Evolutionary conservation across 2,329 filamentous ascomycete genomes (phyloP), one percentile per base, ranked within the genome.

Genomic region (Penicillium janthinellum): DNA sequence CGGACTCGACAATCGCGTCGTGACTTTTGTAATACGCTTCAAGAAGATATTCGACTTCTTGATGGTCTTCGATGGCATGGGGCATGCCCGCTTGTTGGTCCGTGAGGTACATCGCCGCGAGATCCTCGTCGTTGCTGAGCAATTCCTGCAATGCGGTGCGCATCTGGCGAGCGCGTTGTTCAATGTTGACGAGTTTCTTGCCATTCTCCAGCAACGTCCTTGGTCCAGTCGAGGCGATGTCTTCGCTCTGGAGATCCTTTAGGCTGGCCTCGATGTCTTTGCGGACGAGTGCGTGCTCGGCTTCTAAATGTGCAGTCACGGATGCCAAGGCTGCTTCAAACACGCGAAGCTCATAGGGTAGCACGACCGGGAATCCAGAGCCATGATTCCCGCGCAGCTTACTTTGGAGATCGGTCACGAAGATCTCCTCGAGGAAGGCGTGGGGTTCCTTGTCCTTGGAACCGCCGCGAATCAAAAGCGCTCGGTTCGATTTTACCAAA

Each of bases 21-120:
- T 67, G 69, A 4, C 71, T 71, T 51, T 75, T 76, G 57, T 71
- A 73, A 60, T 76, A 77, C 14, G 74, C 73, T 47, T 77, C 74
- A 2, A 77, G 64, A 45, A 77, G 60, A 56, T 77, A 77, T 64
- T 77, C 75, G 34, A 74, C 74, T 49, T 74, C 71, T 56, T 73
- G 73, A 39, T 77, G 74, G 48, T 77, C 73, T 3, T 67, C 59
- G 7, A 65, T 56, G 0, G 52, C 57, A 61, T 75, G 75, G 4
- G 68, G 68, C 6, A 63, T 65, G 7, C 74, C 75, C 0, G 65
- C 63, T 22, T 52, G 55, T 11, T 66, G 69, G 59, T 77, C 75
- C 1, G 69, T 68, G 15, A 77, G 66, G 58, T 76, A 73, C 73
- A 77, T 74, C 15, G 62, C 67, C 3, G 73, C 75, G 64, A 77